These are phyloP conservation scores for Psilocybe azurescens DNA, from an alignment of 768 basidiomycete genomes.

Conservation along the genomic window DNA sequence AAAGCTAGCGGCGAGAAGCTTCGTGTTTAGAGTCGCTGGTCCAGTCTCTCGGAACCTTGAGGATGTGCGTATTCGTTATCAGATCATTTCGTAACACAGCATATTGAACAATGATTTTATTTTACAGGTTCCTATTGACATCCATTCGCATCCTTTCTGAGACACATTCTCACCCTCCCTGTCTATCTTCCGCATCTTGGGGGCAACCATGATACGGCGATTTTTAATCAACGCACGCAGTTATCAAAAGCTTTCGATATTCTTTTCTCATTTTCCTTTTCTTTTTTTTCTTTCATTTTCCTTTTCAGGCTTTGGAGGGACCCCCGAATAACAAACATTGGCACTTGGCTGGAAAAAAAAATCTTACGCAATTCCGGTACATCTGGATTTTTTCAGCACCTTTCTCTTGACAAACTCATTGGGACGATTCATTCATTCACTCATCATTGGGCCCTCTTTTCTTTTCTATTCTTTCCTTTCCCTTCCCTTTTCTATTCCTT, in stretches of 20 bases:
- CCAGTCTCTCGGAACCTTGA: background rate
- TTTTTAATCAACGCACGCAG: background rate
- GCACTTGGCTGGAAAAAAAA: constrained; percentile 12
- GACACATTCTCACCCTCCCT: background rate
- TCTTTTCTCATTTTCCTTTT: constrained; percentile 1
- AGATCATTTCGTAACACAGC: background rate
- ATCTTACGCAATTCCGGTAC: background rate
- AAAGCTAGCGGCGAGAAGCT: constrained; percentile 44
- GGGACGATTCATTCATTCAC: background rate
- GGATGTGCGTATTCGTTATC: background rate
- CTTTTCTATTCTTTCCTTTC: constrained; percentile 1
- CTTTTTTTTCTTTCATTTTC: background rate
- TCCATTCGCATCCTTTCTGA: constrained; percentile 1
- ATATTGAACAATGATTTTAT: background rate
- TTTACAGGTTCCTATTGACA: background rate
- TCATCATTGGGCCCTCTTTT: constrained; percentile 2
- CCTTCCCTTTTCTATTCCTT: background rate
- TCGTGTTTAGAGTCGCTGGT: constrained; percentile 19
- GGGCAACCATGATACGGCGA: background rate
- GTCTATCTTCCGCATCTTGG: background rate
- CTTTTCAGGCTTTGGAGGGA: constrained; percentile 5
- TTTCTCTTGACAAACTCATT: background rate
- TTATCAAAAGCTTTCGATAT: constrained; percentile 5
- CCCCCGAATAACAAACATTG: constrained; percentile 5
- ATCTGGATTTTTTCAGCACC: background rate